Base-by-base conservation (phyloP, 1,284 basidiomycete genomes). In the Puccinia novopanici region DNA sequence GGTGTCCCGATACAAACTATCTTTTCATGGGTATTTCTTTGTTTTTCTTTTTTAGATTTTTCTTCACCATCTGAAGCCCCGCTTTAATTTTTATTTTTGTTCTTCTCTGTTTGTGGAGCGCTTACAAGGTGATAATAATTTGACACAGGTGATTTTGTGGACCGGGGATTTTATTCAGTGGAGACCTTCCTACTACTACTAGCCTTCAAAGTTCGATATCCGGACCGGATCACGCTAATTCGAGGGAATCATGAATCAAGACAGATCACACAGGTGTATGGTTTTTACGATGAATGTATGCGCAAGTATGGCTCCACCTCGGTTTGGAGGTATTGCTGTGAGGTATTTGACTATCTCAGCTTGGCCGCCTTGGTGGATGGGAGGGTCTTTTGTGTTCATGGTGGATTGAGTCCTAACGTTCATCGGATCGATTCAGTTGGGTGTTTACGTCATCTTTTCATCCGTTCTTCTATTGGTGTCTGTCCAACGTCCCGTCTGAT, bases 241-340 rank as follows among this genome's bases (percentile, higher is more conserved):
- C 90, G 96, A 50, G 96, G 96, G 17, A 99, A 99, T 88, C 96
- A 99, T 88, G 96, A 99, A 87, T 95, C 93, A n/a, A 89, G 96
- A 3, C 96, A 99, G 86, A 99, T 99, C 84, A 98, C 95, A 0
- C 96, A 99, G 81, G 96, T 99, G 0, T 99, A 99, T 86, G 97
- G 96, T 17, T 99, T 99, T 86, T 99, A 98, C 87, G 97, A 99
- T 87, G 96, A 99, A 85, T 99, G 96, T 86, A 92, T 94, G 86
- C 88, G 95, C 52, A 99, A 99, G 86, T 99, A 98, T 85, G 96
- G 96, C 8, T 92, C 90, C 84, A 92, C 91, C 81, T 96, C 95
- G 85, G 96, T 99, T 57, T 99, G 96, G 96, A 87, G 95, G 81
- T 98, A 94, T 90, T 99, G 95, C 86, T 98, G 94, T 86, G 96